Conservation (phyloP, 805 yeast genomes). For the Nakazawaea pomicola region DNA sequence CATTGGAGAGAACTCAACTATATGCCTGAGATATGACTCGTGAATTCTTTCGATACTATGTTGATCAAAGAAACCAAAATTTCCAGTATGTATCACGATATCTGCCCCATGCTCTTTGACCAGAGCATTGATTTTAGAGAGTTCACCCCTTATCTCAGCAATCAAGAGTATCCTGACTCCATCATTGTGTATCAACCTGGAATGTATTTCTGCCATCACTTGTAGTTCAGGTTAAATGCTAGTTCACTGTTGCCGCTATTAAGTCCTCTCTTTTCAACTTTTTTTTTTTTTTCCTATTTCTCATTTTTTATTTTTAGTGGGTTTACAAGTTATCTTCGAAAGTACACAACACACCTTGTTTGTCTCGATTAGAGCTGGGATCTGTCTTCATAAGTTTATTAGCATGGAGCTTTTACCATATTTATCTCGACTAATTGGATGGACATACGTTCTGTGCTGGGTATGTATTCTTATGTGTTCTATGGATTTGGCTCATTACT, state of each 20-base stretch:
- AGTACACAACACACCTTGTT: background rate
- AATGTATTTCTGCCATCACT: conserved; percentile 8
- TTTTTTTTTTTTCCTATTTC: too few species aligned
- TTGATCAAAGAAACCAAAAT: conserved; percentile 69
- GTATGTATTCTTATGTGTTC: conserved; percentile 2
- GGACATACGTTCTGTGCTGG: conserved; percentile 36
- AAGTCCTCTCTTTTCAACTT: too few species aligned
- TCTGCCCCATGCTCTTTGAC: conserved; percentile 44
- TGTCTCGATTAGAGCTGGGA: background rate
- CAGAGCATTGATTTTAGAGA: conserved; percentile 43
- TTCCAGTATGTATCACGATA: conserved; percentile 66
- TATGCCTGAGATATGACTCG: conserved; percentile 56
- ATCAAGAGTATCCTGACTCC: conserved; percentile 40
- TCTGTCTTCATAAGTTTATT: background rate
- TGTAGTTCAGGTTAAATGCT: too few species aligned
- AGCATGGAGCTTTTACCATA: background rate
- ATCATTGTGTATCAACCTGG: conserved; percentile 19
- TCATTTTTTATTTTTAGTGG: background rate
- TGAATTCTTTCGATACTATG: conserved; percentile 49
- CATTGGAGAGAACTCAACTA: conserved; percentile 62
- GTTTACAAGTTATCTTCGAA: background rate
- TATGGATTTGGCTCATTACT: background rate
- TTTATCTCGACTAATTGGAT: conserved; percentile 22
- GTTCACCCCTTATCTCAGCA: conserved; percentile 54
- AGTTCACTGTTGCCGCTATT: too few species aligned